phyloP scores from a whole-genome alignment of 2,329 filamentous ascomycete species.

The Colletotrichum graminicola region DNA sequence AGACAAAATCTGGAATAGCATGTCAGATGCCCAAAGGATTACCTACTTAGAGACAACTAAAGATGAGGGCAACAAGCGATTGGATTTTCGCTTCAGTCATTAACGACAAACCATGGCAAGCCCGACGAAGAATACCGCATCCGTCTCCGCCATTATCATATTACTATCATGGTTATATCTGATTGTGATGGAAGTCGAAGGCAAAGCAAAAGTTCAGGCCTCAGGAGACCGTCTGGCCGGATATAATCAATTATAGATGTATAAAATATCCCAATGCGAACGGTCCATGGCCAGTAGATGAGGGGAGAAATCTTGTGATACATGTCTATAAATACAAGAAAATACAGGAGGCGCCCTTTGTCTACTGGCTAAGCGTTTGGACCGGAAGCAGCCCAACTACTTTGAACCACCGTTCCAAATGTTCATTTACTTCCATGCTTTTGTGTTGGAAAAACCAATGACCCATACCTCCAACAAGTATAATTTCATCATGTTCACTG shows the following conservation, averaged over 20 bases:
- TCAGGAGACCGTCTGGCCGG: no score
- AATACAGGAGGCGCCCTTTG: no score
- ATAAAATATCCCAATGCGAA: no score
- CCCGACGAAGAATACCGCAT: no score
- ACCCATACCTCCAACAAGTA: neutral
- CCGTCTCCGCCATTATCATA: no score
- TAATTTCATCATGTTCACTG: slow-evolving; percentile 20
- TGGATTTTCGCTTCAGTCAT: slow-evolving; percentile 58
- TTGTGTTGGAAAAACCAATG: slow-evolving; percentile 28
- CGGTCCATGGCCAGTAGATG: no score
- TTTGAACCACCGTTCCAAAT: slow-evolving; percentile 8
- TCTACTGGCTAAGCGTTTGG: no score
- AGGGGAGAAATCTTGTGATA: no score
- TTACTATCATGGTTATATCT: no score
- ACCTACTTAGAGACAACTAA: slow-evolving; percentile 53
- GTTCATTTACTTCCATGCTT: slow-evolving; percentile 14
- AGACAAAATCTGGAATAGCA: slow-evolving; percentile 47
- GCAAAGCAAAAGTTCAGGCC: no score
- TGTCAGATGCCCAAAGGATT: slow-evolving; percentile 47
- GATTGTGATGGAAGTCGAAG: no score
- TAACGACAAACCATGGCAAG: slow-evolving; percentile 20
- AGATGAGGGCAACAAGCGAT: slow-evolving; percentile 59
- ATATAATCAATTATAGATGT: no score
- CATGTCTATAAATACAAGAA: neutral
- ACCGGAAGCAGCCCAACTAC: neutral